Conservation (phyloP, 768 basidiomycete genomes). For the Collybia sordida region DNA sequence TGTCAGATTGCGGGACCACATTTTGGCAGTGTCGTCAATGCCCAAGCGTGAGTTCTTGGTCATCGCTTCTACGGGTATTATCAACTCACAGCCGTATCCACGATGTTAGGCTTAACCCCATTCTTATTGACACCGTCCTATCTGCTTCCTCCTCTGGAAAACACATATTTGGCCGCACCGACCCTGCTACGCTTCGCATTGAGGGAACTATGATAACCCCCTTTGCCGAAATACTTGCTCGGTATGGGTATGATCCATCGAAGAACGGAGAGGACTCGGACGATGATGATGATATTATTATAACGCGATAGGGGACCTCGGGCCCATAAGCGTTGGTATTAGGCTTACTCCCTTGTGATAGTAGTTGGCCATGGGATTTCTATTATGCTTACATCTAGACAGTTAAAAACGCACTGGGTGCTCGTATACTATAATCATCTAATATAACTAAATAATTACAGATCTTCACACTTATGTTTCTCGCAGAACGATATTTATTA, state of each 20-base stretch:
- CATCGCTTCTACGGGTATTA: too few relatives aligned
- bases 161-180: background rate
- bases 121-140: slow-evolving; percentile 1
- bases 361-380: too few relatives aligned
- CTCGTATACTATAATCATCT: too few relatives aligned
- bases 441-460: too few relatives aligned
- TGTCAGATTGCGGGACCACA: slow-evolving; percentile 10
- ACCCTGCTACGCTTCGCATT: background rate
- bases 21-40: background rate
- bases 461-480: too few relatives aligned
- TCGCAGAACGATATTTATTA: too few relatives aligned
- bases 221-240: slow-evolving; percentile 1
- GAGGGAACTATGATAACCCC: slow-evolving; percentile 1
- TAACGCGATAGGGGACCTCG: background rate
- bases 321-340: background rate
- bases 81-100: background rate
- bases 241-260: slow-evolving; percentile 2
- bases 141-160: slow-evolving; percentile 1
- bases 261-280: background rate
- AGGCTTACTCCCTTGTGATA: too few relatives aligned
- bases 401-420: too few relatives aligned
- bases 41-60: background rate
- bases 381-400: too few relatives aligned
- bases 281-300: background rate
- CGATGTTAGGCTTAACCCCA: background rate